These are phyloP conservation scores for Populus tomentosa DNA, from an alignment of 441 rosid species.

Conservation along the genomic window DNA sequence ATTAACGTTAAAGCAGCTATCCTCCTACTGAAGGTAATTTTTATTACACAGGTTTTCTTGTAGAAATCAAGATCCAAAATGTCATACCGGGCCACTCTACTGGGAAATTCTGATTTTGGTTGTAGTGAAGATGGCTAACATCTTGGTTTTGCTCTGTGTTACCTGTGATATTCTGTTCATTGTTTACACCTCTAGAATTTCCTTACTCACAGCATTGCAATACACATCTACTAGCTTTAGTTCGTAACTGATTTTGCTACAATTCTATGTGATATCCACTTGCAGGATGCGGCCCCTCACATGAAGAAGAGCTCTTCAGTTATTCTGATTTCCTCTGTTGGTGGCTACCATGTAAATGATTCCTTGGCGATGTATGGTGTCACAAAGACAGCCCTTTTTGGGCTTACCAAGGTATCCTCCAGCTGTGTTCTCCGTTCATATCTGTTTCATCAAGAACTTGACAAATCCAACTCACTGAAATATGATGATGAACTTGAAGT, in stretches of 20 bases:
- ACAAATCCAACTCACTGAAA: background rate
- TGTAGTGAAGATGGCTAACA: background rate
- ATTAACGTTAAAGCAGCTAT: slow-evolving; percentile 64
- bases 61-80: background rate
- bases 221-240: too few species aligned
- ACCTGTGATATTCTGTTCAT: background rate
- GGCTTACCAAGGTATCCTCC: slow-evolving; percentile 7
- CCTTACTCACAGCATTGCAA: too few species aligned
- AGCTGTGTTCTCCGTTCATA: too few species aligned
- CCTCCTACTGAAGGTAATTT: slow-evolving; percentile 45
- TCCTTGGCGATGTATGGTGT: slow-evolving; percentile 89
- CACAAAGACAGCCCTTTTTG: slow-evolving; percentile 84
- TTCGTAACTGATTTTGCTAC: background rate
- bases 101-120: background rate
- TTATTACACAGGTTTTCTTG: background rate
- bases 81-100: background rate
- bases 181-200: background rate
- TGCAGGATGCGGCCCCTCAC: slow-evolving; percentile 78
- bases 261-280: background rate
- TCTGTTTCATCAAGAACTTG: background rate
- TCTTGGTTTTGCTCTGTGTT: background rate
- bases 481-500: too few species aligned
- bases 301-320: slow-evolving; percentile 73
- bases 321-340: slow-evolving; percentile 67
- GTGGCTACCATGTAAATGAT: slow-evolving; percentile 56